Base-by-base conservation (phyloP, 352 stramenopile genomes). In the Phytopythium kandeliae region DNA sequence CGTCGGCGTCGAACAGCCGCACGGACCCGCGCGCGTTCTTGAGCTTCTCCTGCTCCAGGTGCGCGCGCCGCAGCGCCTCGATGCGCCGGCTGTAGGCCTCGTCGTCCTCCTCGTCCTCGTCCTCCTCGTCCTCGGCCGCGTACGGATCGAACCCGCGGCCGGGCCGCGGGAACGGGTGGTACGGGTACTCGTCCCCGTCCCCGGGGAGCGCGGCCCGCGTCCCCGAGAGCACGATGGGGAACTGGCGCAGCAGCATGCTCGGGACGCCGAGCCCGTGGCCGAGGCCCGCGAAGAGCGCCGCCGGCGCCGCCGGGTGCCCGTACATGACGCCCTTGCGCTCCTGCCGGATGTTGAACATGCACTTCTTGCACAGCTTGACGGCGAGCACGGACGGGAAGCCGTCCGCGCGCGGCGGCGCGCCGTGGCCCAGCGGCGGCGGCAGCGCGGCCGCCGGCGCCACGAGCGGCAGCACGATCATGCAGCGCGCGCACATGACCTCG, bases 331-430 rank as follows among this genome's bases (percentile, higher is more conserved):
- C 72, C 47, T 85, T 84, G 30, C 78, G 78, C 40, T 89, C 75
- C 26, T 82, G 71, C 4, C 74, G 71, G 43, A 86, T 72, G 36
- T 49, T 63, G 50, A 80, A 87, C 52, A 89, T 74, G 62, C 78
- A 89, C 47, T 89, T 89, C 53, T 86, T 81, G 62, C 78, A 89
- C 33, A 89, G 65, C 58, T 86, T 87, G 25, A 87, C 71, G 44
- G 66, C 61, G 51, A 85, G 81, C 37, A 86, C 75, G 37, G 75
- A 73, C 9, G 74, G 69, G 55, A 85, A 78, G 45, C 70, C 69
- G 19, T 78, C 72, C 3, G 61, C 64, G 43, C 64, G 60, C 28
- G 70, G 64, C 2, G 78, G 51, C 40, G 55, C 68, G 52, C 81
- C 81, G 41, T 65, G 78, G 11, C 58, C 45, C 28, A 69, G 72